Evolutionary conservation across 176 grass and related monocot genomes (phyloP).

Genomic region (Neostapfia colusana): DNA sequence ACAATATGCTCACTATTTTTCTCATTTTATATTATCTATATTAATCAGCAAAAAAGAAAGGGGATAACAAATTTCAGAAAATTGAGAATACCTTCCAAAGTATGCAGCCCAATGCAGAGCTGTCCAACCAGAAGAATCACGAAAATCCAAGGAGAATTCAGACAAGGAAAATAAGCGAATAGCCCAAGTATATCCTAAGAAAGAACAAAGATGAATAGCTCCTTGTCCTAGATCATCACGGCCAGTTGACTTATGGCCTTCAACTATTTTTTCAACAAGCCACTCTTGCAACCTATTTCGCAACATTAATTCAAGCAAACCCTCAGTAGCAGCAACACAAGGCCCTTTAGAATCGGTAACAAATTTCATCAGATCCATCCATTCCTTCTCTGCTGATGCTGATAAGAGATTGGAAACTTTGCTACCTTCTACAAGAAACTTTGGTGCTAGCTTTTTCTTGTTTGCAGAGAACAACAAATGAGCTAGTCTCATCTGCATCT

Average conservation of each 20-base stretch:
- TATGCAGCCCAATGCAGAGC: constrained; percentile 91
- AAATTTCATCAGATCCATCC: constrained; percentile 62
- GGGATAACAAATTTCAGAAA: constrained; percentile 14
- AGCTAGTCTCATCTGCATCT: constrained; percentile 72
- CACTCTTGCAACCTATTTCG: constrained; percentile 92
- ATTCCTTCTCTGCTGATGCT: constrained; percentile 71
- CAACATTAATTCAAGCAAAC: constrained; percentile 79
- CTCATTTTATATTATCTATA: constrained; percentile 13
- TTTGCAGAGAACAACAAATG: constrained; percentile 67
- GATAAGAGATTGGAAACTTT: constrained; percentile 65
- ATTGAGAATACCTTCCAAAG: constrained; percentile 65
- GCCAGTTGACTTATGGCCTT: constrained; percentile 70
- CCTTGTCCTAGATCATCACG: constrained; percentile 80
- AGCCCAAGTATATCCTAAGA: constrained; percentile 89
- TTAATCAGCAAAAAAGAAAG: constrained; percentile 24
- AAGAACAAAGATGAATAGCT: constrained; percentile 89
- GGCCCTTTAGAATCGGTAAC: constrained; percentile 35
- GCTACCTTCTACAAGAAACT: constrained; percentile 61
- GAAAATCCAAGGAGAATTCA: constrained; percentile 91
- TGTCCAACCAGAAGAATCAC: constrained; percentile 93
- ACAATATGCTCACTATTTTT: not conserved
- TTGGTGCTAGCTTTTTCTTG: constrained; percentile 55
- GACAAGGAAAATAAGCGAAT: constrained; percentile 73
- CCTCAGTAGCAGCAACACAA: constrained; percentile 37
- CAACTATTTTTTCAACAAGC: constrained; percentile 78